Percentiles rank a stretch among this genome's conserved stretches.
These are phyloP conservation scores for Suillus fuscotomentosus DNA, from an alignment of 768 basidiomycete species.

Conservation along the genomic window DNA sequence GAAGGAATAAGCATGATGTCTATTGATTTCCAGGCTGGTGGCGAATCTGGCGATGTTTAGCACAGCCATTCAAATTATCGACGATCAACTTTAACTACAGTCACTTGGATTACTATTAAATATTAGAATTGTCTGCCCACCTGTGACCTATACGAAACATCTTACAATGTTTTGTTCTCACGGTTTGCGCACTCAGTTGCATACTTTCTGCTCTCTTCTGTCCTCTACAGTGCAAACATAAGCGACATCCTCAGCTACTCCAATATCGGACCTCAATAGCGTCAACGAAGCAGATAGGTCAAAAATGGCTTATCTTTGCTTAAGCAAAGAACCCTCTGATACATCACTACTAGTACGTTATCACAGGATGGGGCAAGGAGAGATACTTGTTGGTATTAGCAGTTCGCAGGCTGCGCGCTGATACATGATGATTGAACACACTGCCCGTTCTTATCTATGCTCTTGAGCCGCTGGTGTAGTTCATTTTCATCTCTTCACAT, in stretches of 20 bases:
- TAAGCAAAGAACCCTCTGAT: too few relatives aligned
- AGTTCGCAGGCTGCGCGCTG: too few relatives aligned
- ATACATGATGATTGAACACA: too few relatives aligned
- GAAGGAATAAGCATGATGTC: not conserved
- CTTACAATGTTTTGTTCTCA: not conserved
- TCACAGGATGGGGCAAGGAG: too few relatives aligned
- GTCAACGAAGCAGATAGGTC: too few relatives aligned
- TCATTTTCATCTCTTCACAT: not conserved
- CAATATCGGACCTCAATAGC: conserved; percentile 28
- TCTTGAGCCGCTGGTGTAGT: not conserved
- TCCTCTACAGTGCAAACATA: conserved; percentile 95
- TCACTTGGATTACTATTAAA: not conserved
- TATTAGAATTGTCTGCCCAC: too few relatives aligned
- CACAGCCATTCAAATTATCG: too few relatives aligned
- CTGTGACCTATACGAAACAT: too few relatives aligned
- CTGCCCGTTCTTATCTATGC: too few relatives aligned
- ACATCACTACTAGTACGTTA: too few relatives aligned
- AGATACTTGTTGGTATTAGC: too few relatives aligned
- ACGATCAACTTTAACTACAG: not conserved
- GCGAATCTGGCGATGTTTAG: not conserved
- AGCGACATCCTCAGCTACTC: conserved; percentile 94
- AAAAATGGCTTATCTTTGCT: too few relatives aligned
- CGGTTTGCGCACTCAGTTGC: not conserved
- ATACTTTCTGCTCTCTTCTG: conserved; percentile 59
- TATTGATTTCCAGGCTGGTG: not conserved